Percentiles rank a stretch among this genome's conserved stretches.
These are phyloP conservation scores for Phaeosphaeriaceae sp. DNA, from an alignment of 2,329 filamentous ascomycete species.

Conservation along the genomic window DNA sequence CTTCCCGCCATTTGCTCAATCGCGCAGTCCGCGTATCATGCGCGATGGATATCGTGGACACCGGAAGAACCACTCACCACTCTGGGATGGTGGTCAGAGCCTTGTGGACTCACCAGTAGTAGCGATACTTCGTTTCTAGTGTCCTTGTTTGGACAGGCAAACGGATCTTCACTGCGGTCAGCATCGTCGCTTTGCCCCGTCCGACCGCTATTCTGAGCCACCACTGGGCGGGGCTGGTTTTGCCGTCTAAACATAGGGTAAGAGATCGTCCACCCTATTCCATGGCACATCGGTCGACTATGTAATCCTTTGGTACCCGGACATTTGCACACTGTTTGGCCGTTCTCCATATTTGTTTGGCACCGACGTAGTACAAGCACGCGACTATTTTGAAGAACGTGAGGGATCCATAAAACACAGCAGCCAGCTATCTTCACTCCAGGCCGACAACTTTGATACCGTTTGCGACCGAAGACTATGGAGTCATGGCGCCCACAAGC, in stretches of 20 bases:
- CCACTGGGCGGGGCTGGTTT: slow-evolving; percentile 11
- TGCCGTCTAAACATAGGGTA: slow-evolving; percentile 1
- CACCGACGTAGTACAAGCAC: background rate
- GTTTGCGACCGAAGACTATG: slow-evolving; percentile 1
- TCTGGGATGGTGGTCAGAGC: background rate
- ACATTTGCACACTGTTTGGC: background rate
- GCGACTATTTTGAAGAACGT: background rate
- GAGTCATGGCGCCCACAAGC: slow-evolving; percentile 33
- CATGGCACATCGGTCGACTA: background rate
- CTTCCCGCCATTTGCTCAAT: slow-evolving; percentile 12
- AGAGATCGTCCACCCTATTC: background rate
- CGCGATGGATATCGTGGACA: slow-evolving; percentile 1
- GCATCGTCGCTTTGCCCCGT: slow-evolving; percentile 24
- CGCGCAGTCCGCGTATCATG: slow-evolving; percentile 11
- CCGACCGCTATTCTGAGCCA: slow-evolving; percentile 20
- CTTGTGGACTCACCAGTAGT: background rate
- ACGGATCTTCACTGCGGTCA: slow-evolving; percentile 23
- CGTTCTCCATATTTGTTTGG: background rate
- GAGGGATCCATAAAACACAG: background rate
- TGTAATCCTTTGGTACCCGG: background rate
- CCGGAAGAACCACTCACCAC: background rate
- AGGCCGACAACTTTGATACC: background rate
- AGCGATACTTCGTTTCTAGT: background rate
- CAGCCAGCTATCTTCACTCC: background rate
- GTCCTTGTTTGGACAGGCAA: slow-evolving; percentile 5